Base-by-base conservation (phyloP, 352 stramenopile genomes). In the Albugo candida region DNA sequence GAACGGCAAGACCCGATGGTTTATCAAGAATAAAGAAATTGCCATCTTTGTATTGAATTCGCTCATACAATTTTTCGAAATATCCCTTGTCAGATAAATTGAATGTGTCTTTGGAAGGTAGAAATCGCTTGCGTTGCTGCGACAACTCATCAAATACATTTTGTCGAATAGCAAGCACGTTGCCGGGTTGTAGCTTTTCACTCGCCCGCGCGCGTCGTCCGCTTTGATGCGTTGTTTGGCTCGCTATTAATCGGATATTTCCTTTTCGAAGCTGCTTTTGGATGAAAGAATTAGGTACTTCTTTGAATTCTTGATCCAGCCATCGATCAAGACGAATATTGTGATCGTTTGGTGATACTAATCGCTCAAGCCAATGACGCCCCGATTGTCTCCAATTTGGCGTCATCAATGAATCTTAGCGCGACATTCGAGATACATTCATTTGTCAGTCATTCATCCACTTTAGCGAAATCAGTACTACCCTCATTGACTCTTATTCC, bases 21-120 rank as follows among this genome's bases (percentile, higher is more conserved):
- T 85, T 85, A 52, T 85, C 61, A 17, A 85, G 60, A 40, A 79
- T 52, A 43, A 82, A 39, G 52, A 63, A 85, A 44, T 83, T 75
- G 36, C 53, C 41, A 52, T 85, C 64, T 17, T 54, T 38, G 53
- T 74, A 68, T 42, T 76, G 46, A 11, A 85, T 19, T 1, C 70
- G 50, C 37, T 57, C 21, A 14, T 65, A 21, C 35, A 83, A 47
- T 0, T 49, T 37, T 21, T 63, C 48, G 34, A 66, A 45, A 16
- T 24, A 24, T 19, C 38, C 3, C 38, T 43, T 24, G 3, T 24
- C 17, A 3, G 38, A 24, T 3, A 8, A 24, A 18, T 18, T 49
- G 14, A 14, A 36, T 47, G 31, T n/a, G n/a, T n/a, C 5, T 55
- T 37, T n/a, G 6, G 14, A 18, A 18, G 14, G n/a, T 41, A 18